Percentiles rank a stretch among this genome's conserved stretches.
These are phyloP conservation scores for Huntiella moniliformis DNA, from an alignment of 2,329 filamentous ascomycete species.

Conservation along the genomic window DNA sequence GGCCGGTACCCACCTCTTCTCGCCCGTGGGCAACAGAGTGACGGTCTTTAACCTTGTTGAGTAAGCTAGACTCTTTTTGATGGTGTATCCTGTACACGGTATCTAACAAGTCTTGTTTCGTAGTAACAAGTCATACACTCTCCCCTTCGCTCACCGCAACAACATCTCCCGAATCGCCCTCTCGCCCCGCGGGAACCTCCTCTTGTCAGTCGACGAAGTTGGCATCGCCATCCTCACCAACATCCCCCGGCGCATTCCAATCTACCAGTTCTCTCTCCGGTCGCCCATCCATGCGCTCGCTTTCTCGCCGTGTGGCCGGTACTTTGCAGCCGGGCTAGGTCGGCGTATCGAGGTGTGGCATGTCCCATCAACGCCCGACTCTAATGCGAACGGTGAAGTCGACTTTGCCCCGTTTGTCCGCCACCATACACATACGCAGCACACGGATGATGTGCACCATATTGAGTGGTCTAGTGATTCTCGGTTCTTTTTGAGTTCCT, in stretches of 20 bases:
- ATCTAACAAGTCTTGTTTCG: background rate
- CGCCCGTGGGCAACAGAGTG: slow-evolving; percentile 88
- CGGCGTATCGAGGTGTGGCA: slow-evolving; percentile 90
- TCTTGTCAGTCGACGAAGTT: slow-evolving; percentile 86
- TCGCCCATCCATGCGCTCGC: slow-evolving; percentile 63
- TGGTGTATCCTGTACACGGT: background rate
- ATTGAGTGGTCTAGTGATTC: slow-evolving; percentile 96
- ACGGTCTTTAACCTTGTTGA: slow-evolving; percentile 93
- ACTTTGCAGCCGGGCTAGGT: slow-evolving; percentile 79
- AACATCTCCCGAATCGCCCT: slow-evolving; percentile 82
- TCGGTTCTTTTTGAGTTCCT: slow-evolving; percentile 79
- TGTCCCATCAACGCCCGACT: slow-evolving; percentile 74
- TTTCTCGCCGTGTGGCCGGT: slow-evolving; percentile 76
- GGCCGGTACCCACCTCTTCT: slow-evolving; percentile 88
- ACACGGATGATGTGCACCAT: slow-evolving; percentile 70
- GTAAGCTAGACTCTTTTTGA: slow-evolving; percentile 30
- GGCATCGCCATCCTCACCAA: slow-evolving; percentile 88
- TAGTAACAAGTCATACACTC: slow-evolving; percentile 72
- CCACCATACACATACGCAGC: slow-evolving; percentile 68
- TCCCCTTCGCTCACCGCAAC: slow-evolving; percentile 80
- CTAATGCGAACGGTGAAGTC: slow-evolving; percentile 59
- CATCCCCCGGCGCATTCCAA: slow-evolving; percentile 61
- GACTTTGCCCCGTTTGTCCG: slow-evolving; percentile 91
- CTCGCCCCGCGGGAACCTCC: slow-evolving; percentile 74
- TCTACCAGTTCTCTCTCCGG: slow-evolving; percentile 94